These are phyloP conservation scores for Xylaria sp. DNA, from an alignment of 2,329 filamentous ascomycete genomes.

Conservation along the genomic window DNA sequence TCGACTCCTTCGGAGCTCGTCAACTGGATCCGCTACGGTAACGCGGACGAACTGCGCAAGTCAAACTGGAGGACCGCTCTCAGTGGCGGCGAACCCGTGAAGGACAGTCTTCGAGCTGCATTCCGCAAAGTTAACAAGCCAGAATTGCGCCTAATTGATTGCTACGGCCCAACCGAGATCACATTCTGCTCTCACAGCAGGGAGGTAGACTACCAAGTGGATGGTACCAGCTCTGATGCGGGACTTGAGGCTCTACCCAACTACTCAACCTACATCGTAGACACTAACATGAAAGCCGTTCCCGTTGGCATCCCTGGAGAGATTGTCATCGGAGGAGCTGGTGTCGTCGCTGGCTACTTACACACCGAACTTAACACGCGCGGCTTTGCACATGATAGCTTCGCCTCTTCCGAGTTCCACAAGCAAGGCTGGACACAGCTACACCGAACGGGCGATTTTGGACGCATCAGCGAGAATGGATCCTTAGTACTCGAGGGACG, in stretches of 20 bases:
- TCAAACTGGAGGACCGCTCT: constrained; percentile 23
- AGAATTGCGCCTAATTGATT: constrained; percentile 38
- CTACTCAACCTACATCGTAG: constrained; percentile 56
- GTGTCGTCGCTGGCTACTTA: constrained; percentile 57
- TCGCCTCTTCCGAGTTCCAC: constrained; percentile 39
- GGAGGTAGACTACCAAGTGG: neutral
- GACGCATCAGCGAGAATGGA: constrained; percentile 50
- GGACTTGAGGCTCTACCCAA: constrained; percentile 39
- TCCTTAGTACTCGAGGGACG: constrained; percentile 54
- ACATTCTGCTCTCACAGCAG: constrained; percentile 21
- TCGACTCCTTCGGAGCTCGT: constrained; percentile 57
- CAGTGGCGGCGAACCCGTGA: constrained; percentile 39
- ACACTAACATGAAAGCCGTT: constrained; percentile 47
- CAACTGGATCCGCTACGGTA: constrained; percentile 46
- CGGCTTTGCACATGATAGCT: constrained; percentile 29
- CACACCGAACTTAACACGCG: constrained; percentile 42
- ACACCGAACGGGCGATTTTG: constrained; percentile 57
- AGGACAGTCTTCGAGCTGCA: constrained; percentile 25
- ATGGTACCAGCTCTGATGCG: neutral
- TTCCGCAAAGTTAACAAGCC: constrained; percentile 27
- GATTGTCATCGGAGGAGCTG: constrained; percentile 56
- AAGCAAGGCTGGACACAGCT: constrained; percentile 50
- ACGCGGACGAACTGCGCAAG: constrained; percentile 22
- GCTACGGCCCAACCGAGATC: constrained; percentile 51
- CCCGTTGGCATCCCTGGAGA: constrained; percentile 56